Base-by-base conservation (phyloP, 306 rosid genomes). In the Macrotyloma uniflorum region DNA sequence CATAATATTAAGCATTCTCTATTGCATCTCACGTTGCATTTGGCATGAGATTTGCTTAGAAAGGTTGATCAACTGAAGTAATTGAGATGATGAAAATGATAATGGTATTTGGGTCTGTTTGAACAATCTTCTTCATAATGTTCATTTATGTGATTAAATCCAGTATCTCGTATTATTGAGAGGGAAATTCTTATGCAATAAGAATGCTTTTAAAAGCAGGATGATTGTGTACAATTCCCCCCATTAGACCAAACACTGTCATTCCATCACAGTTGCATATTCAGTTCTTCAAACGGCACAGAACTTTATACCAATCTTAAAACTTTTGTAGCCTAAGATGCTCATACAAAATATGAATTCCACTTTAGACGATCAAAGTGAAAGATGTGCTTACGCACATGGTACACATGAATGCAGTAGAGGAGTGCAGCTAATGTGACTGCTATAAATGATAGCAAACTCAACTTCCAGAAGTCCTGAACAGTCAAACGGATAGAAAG, bases 401-500 rank as follows among this genome's bases (percentile, higher is more conserved):
- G 85, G 83, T 84, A 88, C 6, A 90, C 83, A 51, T 95, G 91
- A 61, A 87, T 2, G 72, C 90, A 89, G 81, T 91, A 91, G 77
- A 89, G 91, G 26, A 90, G 6, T 33, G 91, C 93, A 46, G 97
- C 96, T 43, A 82, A 26, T 51, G 98, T 92, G 18, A 82, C 93
- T 6, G 84, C 85, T 32, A 61, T 23, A 85, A 85, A 89, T n/a
- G 98, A 92, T 74, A 95, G 18, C 18, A 87, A 67, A 23, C 24
- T 84, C 87, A 95, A 67, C 87, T 83, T 85, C 98, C 98, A 89
- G 62, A 95, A 95, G 22, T 92, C 97, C 98, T 95, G 88, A 49
- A 81, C 62, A 40, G 10, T 36, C 32, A 55, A 2, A 26, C 26
- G 73, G n/a, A 61, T 4, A 35, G 51, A 0, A 16, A 8, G 58